Evolutionary conservation across 345 rosid genomes (phyloP).

Genomic region (Lumnitzera racemosa): DNA sequence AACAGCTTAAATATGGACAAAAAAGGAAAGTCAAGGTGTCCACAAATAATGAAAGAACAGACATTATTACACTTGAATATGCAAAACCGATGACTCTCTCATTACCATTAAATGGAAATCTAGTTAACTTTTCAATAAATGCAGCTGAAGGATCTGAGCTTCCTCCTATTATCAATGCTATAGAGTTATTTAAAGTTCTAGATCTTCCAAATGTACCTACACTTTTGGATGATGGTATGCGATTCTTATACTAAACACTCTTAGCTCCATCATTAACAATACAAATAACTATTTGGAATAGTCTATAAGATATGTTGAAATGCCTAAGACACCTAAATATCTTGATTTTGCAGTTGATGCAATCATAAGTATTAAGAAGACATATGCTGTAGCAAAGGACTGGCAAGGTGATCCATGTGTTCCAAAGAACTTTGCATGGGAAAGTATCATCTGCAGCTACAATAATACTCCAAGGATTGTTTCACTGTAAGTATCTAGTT

Average conservation of each 20-base stretch:
- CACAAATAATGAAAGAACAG: neutral
- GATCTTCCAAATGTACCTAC: neutral
- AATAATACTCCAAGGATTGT: slow-evolving; percentile 21
- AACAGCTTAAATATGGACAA: too few species aligned
- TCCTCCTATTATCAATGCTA: slow-evolving; percentile 5
- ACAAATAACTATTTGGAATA: too few species aligned
- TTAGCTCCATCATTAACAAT: too few species aligned
- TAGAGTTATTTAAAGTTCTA: neutral
- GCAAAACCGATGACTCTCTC: too few species aligned
- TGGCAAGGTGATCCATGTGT: slow-evolving; percentile 63
- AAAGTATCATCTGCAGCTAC: slow-evolving; percentile 37
- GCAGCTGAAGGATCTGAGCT: slow-evolving; percentile 1
- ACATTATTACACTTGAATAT: neutral
- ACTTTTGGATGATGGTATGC: neutral
- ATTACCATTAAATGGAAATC: neutral
- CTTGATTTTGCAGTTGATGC: too few species aligned
- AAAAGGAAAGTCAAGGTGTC: neutral
- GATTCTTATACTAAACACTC: too few species aligned
- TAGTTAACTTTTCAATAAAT: neutral
- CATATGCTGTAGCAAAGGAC: neutral
- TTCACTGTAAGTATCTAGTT: slow-evolving; percentile 31
- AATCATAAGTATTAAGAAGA: too few species aligned
- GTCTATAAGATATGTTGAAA: too few species aligned
- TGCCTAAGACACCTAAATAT: too few species aligned
- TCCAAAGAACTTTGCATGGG: slow-evolving; percentile 39